Evolutionary conservation across 768 basidiomycete genomes (phyloP), one percentile per base, ranked within the genome.

Genomic region (Myochromella boudieri): DNA sequence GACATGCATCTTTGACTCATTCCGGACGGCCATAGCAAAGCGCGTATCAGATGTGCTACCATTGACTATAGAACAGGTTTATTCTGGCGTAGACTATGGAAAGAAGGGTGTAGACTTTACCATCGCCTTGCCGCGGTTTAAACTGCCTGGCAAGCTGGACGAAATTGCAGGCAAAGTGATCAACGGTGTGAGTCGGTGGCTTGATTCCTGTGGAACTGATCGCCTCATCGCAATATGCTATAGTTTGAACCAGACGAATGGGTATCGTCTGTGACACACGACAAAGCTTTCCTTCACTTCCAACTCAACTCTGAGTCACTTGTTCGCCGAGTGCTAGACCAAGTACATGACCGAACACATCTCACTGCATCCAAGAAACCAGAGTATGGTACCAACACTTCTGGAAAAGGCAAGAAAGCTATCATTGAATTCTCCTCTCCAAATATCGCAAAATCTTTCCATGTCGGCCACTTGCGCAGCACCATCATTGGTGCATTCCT

Each of bases 401-500:
- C 73, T 3, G 92, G 91, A 4, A 72, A 77, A 36, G 93, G 93
- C 9, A 94, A 97, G 70, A 90, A 81, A 40, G 69, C 89, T 51
- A 64, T 95, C 55, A 77, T 95, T 59, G 95, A 98, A 67, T 98
- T 91, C 67, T 97, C 93, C 1, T 91, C 90, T 2, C 95, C 95
- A 12, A 98, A 99, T 62, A 97, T 98, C 56, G 95, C 95, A 15
- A 99, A 99, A 64, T 87, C 87, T 4, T 98, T 98, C 81, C 95
- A 99, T 57, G 94, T 97, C 42, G 97, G 95, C 11, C 95, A 98
- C 67, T 70, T 98, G 49, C 81, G 95, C 29, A 94, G 91, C 44
- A 99, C 95, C n/a, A 99, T 99, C 65, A 95, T 98, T 61, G 95
- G 95, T n/a, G 87, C 91, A 0, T 97, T 97, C 72, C 67, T 97